Evolutionary conservation across 371 early-diverging fungal species (phyloP).

Genomic region (Phascolomyces articulosus): DNA sequence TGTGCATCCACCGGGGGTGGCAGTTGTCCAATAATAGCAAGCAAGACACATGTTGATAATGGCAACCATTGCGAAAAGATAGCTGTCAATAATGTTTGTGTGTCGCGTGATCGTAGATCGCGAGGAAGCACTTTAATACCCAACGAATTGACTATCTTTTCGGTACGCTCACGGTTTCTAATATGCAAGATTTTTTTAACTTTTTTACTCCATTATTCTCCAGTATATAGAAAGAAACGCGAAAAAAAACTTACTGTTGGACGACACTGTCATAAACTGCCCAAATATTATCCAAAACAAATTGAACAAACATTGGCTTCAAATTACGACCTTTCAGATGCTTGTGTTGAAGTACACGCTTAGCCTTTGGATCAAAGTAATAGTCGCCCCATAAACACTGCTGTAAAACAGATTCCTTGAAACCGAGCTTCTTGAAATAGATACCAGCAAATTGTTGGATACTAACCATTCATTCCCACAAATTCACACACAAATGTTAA

Average conservation of each 20-base stretch:
- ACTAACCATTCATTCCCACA: conserved; percentile 40
- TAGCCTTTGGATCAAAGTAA: conserved; percentile 94
- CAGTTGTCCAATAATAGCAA: conserved; percentile 85
- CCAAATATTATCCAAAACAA: conserved; percentile 95
- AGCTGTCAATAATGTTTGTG: conserved; percentile 68
- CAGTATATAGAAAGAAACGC: not conserved
- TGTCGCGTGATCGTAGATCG: conserved; percentile 88
- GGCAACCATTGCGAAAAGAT: conserved; percentile 89
- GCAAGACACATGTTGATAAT: conserved; percentile 72
- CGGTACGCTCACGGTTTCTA: conserved; percentile 83
- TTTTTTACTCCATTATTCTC: too few species aligned
- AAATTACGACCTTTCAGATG: conserved; percentile 80
- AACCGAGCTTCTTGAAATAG: conserved; percentile 88
- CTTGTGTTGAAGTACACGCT: conserved; percentile 85
- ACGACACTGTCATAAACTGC: conserved; percentile 89
- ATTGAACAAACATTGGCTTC: conserved; percentile 96
- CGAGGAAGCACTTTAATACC: conserved; percentile 87
- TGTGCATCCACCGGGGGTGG: conserved; percentile 90
- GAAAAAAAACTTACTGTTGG: conserved; percentile 54
- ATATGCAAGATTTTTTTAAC: not conserved
- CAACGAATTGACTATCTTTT: conserved; percentile 89
- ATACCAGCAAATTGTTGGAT: conserved; percentile 90
- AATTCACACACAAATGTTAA: too few species aligned
- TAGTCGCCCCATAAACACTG: conserved; percentile 96
- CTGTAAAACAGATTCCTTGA: conserved; percentile 75